Evolutionary conservation across 129 eudicot genomes (phyloP), one percentile per base, ranked within the genome.

Genomic region (Centaurea solstitialis): DNA sequence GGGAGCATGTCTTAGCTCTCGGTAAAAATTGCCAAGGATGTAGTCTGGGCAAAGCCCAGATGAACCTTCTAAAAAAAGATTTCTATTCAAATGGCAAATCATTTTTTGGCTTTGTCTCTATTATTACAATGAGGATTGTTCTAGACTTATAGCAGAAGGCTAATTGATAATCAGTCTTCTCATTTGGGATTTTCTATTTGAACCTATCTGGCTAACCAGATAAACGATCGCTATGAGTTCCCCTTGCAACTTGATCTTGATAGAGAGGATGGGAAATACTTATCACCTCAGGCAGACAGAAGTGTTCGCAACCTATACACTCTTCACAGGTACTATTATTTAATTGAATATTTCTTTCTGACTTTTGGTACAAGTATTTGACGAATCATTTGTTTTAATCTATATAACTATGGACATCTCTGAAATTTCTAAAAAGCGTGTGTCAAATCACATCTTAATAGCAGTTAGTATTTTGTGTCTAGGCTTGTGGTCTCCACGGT

Each of bases 241-340:
- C 98, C 98, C 62, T 81, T 89, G 85, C 90, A 91, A 88, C 94
- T 93, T 84, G 98, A 93, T 83, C 96, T 93, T 64, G 98, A 93
- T 77, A 87, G 92, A 78, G 98, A 93, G 76, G 76, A 89, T 81
- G 91, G 96, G 17, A 93, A 89, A 68, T 93, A 93, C 74, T 81
- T 93, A 75, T 89, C 98, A 37, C 98, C 98, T 35, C 92, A 91
- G 18, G 96, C 98, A 18, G 94, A 93, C 85, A 87, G 90, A 83
- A 91, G 89, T 62, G 94, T 93, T 57, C 92, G 98, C 74, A 93
- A 93, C 83, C 82, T 93, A 65, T 93, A 93, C 81, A 89, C 89
- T 69, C 96, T 93, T 65, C 98, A 93, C 80, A 93, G 98, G 98
- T 93, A 91, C 76, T 6, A 10, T 41, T 35, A 17, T 83, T 38